Conservation (phyloP, 257 asterid species). For the Ocimum tenuiflorum region DNA sequence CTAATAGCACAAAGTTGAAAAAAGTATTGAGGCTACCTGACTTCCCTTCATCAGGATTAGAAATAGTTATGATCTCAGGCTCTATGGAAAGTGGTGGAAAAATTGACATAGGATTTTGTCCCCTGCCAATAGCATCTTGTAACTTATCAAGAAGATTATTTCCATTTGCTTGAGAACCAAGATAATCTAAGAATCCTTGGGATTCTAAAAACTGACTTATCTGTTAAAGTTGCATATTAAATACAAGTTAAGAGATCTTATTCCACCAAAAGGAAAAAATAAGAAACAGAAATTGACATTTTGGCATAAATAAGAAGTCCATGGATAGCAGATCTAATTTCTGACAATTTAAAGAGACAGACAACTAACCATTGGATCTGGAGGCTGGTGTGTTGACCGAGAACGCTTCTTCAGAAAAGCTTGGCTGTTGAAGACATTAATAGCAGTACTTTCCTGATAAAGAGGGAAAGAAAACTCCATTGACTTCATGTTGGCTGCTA, state of each 20-base stretch:
- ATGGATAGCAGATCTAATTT: slow-evolving; percentile 6
- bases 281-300: not conserved
- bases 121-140: slow-evolving; percentile 94
- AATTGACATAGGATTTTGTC: slow-evolving; percentile 71
- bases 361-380: slow-evolving; percentile 73
- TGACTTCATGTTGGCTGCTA: slow-evolving; percentile 21
- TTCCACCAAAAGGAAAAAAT: slow-evolving; percentile 2
- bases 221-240: slow-evolving; percentile 41
- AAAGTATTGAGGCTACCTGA: slow-evolving; percentile 38
- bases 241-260: slow-evolving; percentile 22
- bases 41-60: slow-evolving; percentile 45
- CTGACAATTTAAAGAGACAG: slow-evolving; percentile 8
- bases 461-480: slow-evolving; percentile 1
- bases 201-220: slow-evolving; percentile 83
- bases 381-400: slow-evolving; percentile 86
- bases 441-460: slow-evolving; percentile 75
- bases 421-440: slow-evolving; percentile 77
- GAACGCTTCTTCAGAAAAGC: slow-evolving; percentile 93
- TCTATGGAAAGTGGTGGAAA: slow-evolving; percentile 43
- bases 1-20: slow-evolving; percentile 19
- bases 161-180: slow-evolving; percentile 66
- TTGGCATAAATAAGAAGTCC: not conserved
- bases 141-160: slow-evolving; percentile 83
- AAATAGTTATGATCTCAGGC: slow-evolving; percentile 65
- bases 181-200: slow-evolving; percentile 89